Conservation (phyloP, 1,139 yeast genomes). For the Pichia terricola region DNA sequence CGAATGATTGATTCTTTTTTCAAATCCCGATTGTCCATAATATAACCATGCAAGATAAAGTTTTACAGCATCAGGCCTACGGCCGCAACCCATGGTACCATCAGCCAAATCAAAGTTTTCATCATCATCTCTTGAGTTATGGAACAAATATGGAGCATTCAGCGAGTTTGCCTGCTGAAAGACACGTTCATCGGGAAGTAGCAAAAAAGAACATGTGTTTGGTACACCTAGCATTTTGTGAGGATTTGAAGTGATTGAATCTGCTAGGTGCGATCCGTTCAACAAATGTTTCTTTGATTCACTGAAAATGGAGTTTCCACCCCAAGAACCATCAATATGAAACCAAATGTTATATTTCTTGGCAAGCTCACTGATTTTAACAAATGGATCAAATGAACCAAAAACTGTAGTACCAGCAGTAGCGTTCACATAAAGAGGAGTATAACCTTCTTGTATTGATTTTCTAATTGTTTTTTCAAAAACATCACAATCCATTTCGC, state of each 20-base stretch:
- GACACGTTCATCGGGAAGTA: constrained; percentile 56
- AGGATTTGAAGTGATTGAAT: constrained; percentile 78
- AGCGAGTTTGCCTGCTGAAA: constrained; percentile 70
- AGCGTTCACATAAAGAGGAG: constrained; percentile 70
- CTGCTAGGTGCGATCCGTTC: constrained; percentile 55
- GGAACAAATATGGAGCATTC: constrained; percentile 76
- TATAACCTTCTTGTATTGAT: constrained; percentile 43
- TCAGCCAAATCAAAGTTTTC: constrained; percentile 76
- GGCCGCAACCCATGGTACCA: constrained; percentile 90
- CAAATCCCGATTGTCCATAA: constrained; percentile 56
- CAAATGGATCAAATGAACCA: constrained; percentile 72
- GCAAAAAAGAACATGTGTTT: constrained; percentile 71
- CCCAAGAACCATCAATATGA: constrained; percentile 90
- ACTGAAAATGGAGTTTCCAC: constrained; percentile 74
- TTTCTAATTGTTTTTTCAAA: constrained; percentile 38
- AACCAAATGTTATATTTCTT: constrained; percentile 53
- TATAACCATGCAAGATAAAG: constrained; percentile 75
- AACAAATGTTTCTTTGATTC: constrained; percentile 37
- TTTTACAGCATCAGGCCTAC: constrained; percentile 76
- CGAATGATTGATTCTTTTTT: constrained; percentile 61
- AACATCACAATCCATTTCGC: constrained; percentile 44
- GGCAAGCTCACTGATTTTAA: constrained; percentile 45
- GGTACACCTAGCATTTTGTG: constrained; percentile 92
- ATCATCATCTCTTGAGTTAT: constrained; percentile 38
- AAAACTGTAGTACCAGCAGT: constrained; percentile 89